A percentile compares a stretch with the other conserved stretches of the same genome.
phyloP scores from a whole-genome alignment of 495 filamentous ascomycete genomes.

The Glonium stellatum region DNA sequence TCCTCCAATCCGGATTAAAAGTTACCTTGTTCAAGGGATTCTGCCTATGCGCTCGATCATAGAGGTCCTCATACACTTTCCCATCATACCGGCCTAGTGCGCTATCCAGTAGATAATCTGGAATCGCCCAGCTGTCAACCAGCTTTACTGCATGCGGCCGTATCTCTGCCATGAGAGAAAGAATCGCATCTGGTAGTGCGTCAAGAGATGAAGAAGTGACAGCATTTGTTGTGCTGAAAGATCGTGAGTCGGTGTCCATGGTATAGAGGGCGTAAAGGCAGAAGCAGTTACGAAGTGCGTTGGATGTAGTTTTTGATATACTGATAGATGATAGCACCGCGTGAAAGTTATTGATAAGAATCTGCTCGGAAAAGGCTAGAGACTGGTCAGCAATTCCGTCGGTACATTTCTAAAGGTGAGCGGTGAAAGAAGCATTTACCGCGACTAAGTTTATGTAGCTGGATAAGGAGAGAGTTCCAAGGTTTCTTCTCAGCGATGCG shows the following conservation, averaged over 20 bases:
- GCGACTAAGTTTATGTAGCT: conserved; percentile 42
- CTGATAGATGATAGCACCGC: conserved; percentile 32
- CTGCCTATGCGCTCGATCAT: conserved; percentile 41
- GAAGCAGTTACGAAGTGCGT: conserved; percentile 37
- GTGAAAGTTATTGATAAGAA: conserved; percentile 42
- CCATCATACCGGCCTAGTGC: conserved; percentile 45
- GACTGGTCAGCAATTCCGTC: too few relatives aligned
- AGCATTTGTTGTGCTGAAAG: conserved; percentile 38
- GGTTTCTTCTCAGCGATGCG: conserved; percentile 40
- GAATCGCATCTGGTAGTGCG: conserved; percentile 33
- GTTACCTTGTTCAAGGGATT: conserved; percentile 44
- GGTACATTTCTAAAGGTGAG: neutral
- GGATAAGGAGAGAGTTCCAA: conserved; percentile 44
- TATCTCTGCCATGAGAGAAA: conserved; percentile 39
- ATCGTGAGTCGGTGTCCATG: conserved; percentile 35
- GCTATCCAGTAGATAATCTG: conserved; percentile 45
- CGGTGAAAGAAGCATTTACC: neutral
- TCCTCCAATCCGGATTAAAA: conserved; percentile 45
- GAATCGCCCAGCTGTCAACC: conserved; percentile 45
- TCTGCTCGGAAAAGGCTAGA: conserved; percentile 42
- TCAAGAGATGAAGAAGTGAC: conserved; percentile 35
- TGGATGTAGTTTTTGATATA: conserved; percentile 20
- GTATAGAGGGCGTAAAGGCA: conserved; percentile 43
- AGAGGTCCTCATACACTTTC: conserved; percentile 46
- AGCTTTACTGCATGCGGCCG: conserved; percentile 44